Evolutionary conservation across 2,329 filamentous ascomycete species (phyloP).

Genomic region (Fusarium odoratissimum): DNA sequence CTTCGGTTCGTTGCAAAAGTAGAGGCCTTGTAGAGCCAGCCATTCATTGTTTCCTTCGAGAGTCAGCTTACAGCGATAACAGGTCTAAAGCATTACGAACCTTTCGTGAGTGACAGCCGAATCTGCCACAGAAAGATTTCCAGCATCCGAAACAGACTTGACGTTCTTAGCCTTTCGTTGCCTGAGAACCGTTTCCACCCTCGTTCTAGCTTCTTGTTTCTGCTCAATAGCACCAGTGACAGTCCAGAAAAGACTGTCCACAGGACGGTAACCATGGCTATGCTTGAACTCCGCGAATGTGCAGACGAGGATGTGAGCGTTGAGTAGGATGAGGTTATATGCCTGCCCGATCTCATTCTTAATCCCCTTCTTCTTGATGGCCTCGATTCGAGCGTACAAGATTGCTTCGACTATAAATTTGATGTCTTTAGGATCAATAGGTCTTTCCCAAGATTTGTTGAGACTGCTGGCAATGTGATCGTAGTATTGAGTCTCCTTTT

Average conservation of each 20-base stretch:
- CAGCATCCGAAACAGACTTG: no score
- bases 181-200: neutral
- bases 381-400: neutral
- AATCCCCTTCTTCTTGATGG: neutral
- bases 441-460: neutral
- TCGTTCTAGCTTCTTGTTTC: neutral
- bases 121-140: neutral
- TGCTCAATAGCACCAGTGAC: neutral
- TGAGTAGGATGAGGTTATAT: neutral
- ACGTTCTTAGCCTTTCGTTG: neutral
- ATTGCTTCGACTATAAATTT: neutral
- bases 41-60: neutral
- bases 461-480: neutral
- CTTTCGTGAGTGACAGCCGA: neutral
- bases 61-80: neutral
- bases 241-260: neutral
- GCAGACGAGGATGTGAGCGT: neutral
- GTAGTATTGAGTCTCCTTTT: neutral
- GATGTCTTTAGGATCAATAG: neutral
- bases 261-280: neutral
- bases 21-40: neutral
- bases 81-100: neutral
- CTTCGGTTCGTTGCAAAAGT: neutral
- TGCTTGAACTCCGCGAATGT: neutral
- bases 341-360: neutral